Evolutionary conservation across 129 eudicot genomes (phyloP).

Genomic region (Lonicera japonica): DNA sequence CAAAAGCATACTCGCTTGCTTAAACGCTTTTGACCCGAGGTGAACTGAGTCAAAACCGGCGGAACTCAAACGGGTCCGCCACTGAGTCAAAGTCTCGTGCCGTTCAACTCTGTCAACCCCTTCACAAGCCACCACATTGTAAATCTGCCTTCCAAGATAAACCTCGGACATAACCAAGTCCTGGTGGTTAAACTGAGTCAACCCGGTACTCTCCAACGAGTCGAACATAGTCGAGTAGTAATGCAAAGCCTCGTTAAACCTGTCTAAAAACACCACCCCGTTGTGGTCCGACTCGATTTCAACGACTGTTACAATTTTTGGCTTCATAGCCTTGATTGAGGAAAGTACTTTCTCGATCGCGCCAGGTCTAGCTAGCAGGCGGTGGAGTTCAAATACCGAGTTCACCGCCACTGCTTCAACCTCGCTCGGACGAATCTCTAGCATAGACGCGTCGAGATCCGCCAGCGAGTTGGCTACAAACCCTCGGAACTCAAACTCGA

Average conservation of each 20-base stretch:
- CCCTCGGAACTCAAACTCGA: conserved; percentile 67
- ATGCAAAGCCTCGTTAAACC: conserved; percentile 77
- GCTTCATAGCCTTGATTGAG: conserved; percentile 56
- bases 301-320: conserved; percentile 66
- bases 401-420: conserved; percentile 70
- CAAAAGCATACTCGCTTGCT: conserved; percentile 73
- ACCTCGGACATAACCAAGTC: conserved; percentile 83
- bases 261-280: conserved; percentile 49
- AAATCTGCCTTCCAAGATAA: conserved; percentile 75
- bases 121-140: conserved; percentile 84
- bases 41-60: conserved; percentile 70
- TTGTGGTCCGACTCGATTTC: conserved; percentile 82
- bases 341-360: conserved; percentile 57
- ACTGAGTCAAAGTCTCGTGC: conserved; percentile 72
- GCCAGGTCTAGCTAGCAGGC: conserved; percentile 52
- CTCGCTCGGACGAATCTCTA: conserved; percentile 44
- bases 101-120: conserved; percentile 80
- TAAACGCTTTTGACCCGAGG: conserved; percentile 78
- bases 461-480: conserved; percentile 58
- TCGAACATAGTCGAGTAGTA: conserved; percentile 89
- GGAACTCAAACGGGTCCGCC: conserved; percentile 51
- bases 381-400: conserved; percentile 75
- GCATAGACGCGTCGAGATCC: conserved; percentile 47
- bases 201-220: conserved; percentile 67
- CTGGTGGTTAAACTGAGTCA: conserved; percentile 39